Evolutionary conservation across 1,139 yeast genomes (phyloP), one percentile per base, ranked within the genome.

Genomic region (Taphrina confusa): DNA sequence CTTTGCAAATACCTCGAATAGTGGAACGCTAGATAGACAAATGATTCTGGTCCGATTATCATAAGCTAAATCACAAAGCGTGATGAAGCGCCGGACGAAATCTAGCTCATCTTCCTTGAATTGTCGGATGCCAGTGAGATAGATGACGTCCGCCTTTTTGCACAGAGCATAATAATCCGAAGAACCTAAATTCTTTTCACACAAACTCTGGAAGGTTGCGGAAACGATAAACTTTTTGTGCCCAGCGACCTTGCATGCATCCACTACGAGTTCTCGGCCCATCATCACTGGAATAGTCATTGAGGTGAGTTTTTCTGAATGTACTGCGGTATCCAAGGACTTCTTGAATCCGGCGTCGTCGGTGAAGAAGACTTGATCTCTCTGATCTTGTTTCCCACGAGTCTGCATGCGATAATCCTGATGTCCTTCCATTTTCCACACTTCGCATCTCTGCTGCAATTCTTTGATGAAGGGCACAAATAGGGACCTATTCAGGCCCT

Each of bases 11-110:
- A 92, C 78, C 64, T 87, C 87, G 59, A 83, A 82, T 70, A 90
- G 91, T 37, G 89, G 85, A 5, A 89, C 89, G 1, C 87, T 95
- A 0, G 90, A 84, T 0, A 97, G 90, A 28, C 90, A 94, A 0
- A 96, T 95, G 33, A 92, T 75, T 66, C 89, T 80, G 5, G 95
- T 87, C 66, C 87, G 90, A 62, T 85, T 85, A 72, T 92, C 97
- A 72, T 92, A 92, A 1, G 92, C 94, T 0, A 98, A 97, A 72
- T 92, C 98, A 61, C 92, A 74, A 68, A 92, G 91, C 0, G 96
- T 92, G 69, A 92, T 92, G 70, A 92, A 91, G 66, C 98, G 76
- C 67, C 97, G 79, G 20, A 91, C 89, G 65, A 84, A 80, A 69
- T 92, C 97, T 65, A 96, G 80, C 52, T 82, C 86, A 64, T 85